Evolutionary conservation across 495 filamentous ascomycete genomes (phyloP), one percentile per base, ranked within the genome.

Genomic region (Aspergillus haitiensis): DNA sequence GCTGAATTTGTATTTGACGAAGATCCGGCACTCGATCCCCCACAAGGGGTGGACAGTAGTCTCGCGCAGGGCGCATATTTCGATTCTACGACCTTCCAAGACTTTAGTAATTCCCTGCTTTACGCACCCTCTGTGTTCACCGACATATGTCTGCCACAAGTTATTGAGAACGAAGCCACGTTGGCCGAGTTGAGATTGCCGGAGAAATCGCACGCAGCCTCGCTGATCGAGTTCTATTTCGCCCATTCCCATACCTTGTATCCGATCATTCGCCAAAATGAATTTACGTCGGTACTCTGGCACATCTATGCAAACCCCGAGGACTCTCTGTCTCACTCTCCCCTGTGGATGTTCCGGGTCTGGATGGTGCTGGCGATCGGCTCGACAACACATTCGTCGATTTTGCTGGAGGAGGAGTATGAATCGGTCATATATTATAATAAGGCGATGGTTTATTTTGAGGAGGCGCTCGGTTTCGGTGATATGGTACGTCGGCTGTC

Each of bases 281-380:
- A 74, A 31, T 69, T 76, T 35, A 62, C 64, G 5, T 47, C 65
- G 18, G 64, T 68, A 2, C 40, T 76, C 5, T 66, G 68, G 63
- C 64, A 63, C 21, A 50, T 72, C 6, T 70, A 70, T 56, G 62
- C 58, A 12, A 50, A 75, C 21, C 68, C 74, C 0, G 51, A 61
- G 8, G 67, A 70, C 51, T 56, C 60, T 4, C 59, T 67, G 1
- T 60, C 60, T 2, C 66, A 70, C 60, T 69, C 70, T 3, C 61
- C 74, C 7, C 32, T 73, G 31, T 68, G 64, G 65, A 58, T 65
- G 40, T 76, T 74, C 52, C 55, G 72, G 34, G 69, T 76, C 21
- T 76, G 74, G 74, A 76, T 76, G 70, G 66, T 76, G 34, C 58
- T 76, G 12, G 74, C 74, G 9, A 75, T 76, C 31, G 74, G 74